Percentiles rank a stretch among this genome's conserved stretches.
Conservation (phyloP, 1,139 yeast genomes). For the Hansenula lynferdii region DNA sequence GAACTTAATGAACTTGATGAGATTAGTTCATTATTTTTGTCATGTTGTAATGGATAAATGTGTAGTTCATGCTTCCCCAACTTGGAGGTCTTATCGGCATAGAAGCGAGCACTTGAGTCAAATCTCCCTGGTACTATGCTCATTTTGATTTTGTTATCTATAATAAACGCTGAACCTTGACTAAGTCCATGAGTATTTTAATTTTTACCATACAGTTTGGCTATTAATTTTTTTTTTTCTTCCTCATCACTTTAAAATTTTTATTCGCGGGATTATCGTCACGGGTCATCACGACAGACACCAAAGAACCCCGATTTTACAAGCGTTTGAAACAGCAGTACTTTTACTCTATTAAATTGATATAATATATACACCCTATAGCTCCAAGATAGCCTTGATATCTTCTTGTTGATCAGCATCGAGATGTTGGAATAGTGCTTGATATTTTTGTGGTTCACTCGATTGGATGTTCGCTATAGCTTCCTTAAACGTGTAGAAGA, state of each 20-base stretch:
- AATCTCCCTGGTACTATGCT: conserved; percentile 2
- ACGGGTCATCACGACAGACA: not conserved
- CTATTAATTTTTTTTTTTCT: too few relatives aligned
- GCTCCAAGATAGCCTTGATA: not conserved
- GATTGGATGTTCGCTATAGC: conserved; percentile 25
- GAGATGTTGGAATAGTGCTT: conserved; percentile 26
- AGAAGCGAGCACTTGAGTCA: conserved; percentile 3
- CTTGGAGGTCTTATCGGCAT: conserved; percentile 1
- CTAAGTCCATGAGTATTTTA: too few relatives aligned
- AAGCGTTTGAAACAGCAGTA: too few relatives aligned
- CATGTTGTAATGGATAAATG: conserved; percentile 9
- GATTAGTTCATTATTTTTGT: conserved; percentile 9
- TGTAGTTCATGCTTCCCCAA: conserved; percentile 17
- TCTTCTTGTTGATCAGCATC: conserved; percentile 29
- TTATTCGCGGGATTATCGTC: not conserved
- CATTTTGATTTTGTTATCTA: not conserved
- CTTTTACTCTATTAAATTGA: not conserved
- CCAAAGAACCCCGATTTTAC: not conserved
- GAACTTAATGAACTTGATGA: conserved; percentile 9
- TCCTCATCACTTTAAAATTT: conserved; percentile 1
- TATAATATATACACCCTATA: not conserved
- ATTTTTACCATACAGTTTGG: too few relatives aligned
- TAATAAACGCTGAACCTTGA: too few relatives aligned
- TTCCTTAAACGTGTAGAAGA: conserved; percentile 48
- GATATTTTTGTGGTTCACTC: conserved; percentile 31